Conservation (phyloP, 106 monocot species). For the Dendrobium huoshanense region DNA sequence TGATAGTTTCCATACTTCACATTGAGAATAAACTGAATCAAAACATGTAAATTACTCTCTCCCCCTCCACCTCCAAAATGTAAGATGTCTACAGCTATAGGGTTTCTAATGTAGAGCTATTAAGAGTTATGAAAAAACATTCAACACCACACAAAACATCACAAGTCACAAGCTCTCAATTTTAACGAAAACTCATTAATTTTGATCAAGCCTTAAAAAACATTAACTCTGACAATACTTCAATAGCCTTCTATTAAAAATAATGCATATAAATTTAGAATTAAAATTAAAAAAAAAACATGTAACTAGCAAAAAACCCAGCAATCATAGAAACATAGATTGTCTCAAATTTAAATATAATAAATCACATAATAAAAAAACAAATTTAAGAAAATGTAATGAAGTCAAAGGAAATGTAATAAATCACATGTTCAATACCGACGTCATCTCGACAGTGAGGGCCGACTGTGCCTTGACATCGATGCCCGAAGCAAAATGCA, state of each 20-base stretch:
- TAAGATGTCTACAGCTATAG: neutral
- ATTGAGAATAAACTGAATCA: neutral
- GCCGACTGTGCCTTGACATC: too few species aligned
- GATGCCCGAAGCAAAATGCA: too few species aligned
- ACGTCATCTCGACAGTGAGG: too few species aligned
- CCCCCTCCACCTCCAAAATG: neutral
- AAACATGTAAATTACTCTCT: neutral
- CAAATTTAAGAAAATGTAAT: too few species aligned
- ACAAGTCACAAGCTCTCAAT: neutral
- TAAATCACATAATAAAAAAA: neutral
- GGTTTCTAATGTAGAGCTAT: neutral
- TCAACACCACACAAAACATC: neutral
- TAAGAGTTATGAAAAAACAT: neutral
- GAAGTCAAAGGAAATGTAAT: too few species aligned
- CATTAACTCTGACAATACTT: neutral
- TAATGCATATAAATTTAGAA: neutral
- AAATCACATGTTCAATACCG: too few species aligned
- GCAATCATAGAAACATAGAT: neutral
- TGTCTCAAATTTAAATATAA: neutral
- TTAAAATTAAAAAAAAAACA: neutral
- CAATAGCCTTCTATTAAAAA: neutral
- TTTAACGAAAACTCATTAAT: neutral
- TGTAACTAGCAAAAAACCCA: neutral
- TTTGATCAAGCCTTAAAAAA: neutral
- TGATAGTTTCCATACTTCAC: neutral